Evolutionary conservation across 2,329 filamentous ascomycete species (phyloP).

Genomic region (Alternaria incomplexa): DNA sequence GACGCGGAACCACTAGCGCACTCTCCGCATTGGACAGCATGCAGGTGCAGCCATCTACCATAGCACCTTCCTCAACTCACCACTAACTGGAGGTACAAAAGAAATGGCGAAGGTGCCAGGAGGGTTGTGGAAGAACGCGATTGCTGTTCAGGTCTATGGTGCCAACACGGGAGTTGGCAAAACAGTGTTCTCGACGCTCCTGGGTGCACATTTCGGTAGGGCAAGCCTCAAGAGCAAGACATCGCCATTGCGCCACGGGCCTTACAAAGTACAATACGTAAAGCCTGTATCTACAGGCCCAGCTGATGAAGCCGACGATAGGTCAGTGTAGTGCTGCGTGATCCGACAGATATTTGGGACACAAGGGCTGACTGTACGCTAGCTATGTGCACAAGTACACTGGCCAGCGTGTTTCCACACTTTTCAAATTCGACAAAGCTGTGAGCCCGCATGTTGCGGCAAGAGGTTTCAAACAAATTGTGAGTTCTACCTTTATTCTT

Average conservation of each 20-base stretch:
- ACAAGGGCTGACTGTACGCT: neutral
- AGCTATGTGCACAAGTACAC: slow-evolving; percentile 70
- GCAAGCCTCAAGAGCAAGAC: slow-evolving; percentile 2
- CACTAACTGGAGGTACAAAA: neutral
- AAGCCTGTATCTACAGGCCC: slow-evolving; percentile 85
- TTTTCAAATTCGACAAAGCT: slow-evolving; percentile 75
- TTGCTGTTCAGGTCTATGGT: slow-evolving; percentile 77
- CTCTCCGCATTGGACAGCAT: neutral
- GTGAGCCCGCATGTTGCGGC: slow-evolving; percentile 82
- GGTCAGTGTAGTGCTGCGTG: slow-evolving; percentile 51
- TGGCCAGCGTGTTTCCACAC: slow-evolving; percentile 61
- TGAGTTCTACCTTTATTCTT: slow-evolving; percentile 12
- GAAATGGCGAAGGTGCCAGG: slow-evolving; percentile 59
- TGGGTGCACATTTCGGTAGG: slow-evolving; percentile 64
- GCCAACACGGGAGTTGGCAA: slow-evolving; percentile 87
- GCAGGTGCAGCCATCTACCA: neutral
- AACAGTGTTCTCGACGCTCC: slow-evolving; percentile 76
- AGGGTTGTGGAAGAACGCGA: slow-evolving; percentile 71
- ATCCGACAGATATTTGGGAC: neutral
- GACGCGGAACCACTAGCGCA: slow-evolving; percentile 1
- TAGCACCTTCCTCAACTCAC: neutral
- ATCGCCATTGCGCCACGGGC: neutral
- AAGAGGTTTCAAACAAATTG: slow-evolving; percentile 29
- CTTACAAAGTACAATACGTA: slow-evolving; percentile 65
- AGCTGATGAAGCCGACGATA: slow-evolving; percentile 71